Conservation (phyloP, 2,329 filamentous ascomycete species). For the Pseudocercospora cruenta region DNA sequence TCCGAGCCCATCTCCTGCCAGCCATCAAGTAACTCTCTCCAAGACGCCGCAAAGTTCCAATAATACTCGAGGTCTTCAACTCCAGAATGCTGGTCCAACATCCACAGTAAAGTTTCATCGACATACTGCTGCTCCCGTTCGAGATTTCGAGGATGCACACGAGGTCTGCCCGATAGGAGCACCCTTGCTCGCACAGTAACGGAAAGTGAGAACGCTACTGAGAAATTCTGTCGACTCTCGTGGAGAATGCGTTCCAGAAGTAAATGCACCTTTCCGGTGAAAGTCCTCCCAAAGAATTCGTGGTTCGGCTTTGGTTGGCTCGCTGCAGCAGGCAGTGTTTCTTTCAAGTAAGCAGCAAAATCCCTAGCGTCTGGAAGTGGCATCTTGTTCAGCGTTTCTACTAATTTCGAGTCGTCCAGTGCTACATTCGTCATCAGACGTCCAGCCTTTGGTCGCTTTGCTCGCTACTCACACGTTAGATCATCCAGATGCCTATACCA, state of each 20-base stretch:
- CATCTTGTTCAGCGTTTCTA: slow-evolving; percentile 5
- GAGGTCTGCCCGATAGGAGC: neutral
- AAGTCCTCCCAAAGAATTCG: neutral
- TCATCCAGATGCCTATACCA: slow-evolving; percentile 13
- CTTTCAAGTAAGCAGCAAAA: slow-evolving; percentile 3
- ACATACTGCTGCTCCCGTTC: slow-evolving; percentile 2
- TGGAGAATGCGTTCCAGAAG: neutral
- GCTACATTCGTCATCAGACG: neutral
- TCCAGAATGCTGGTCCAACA: slow-evolving; percentile 1
- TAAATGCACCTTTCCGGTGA: slow-evolving; percentile 2
- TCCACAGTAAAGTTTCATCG: slow-evolving; percentile 3
- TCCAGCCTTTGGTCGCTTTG: neutral
- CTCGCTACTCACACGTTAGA: slow-evolving; percentile 5
- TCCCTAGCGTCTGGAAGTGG: neutral
- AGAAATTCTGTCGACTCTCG: neutral
- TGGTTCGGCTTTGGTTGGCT: neutral
- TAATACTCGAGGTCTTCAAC: neutral
- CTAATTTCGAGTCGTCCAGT: slow-evolving; percentile 1
- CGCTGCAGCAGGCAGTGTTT: slow-evolving; percentile 2
- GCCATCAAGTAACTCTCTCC: neutral
- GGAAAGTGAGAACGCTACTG: neutral
- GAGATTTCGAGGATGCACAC: neutral
- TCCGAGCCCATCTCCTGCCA: slow-evolving; percentile 1
- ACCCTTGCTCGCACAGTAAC: slow-evolving; percentile 1
- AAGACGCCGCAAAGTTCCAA: slow-evolving; percentile 9